Base-by-base conservation (phyloP, 768 basidiomycete species). In the Dioszegia crocea region DNA sequence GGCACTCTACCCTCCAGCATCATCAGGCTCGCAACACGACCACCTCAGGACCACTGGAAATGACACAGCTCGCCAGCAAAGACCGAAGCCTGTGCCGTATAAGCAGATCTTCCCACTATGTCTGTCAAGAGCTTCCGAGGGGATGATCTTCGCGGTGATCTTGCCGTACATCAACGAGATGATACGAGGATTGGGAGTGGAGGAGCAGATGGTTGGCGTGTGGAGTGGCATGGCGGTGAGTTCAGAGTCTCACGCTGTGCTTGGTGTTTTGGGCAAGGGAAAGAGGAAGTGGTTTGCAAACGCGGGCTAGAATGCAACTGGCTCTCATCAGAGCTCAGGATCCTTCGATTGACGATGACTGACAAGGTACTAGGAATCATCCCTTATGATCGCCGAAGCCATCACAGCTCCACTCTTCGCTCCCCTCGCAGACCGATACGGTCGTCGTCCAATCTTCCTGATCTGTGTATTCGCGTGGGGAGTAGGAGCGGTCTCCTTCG, bases 101-200 rank as follows among this genome's bases (percentile, higher is more conserved):
- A 14, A 46, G 10, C 61, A 64, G 48, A 21, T 71, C 4, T 33
- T 68, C 21, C 70, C 70, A 9, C 60, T 71, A 9, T 49, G 63
- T 17, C 24, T 66, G 4, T 48, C 62, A 21, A 26, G 70, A 31
- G 39, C 56, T 14, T 50, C 70, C 19, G 70, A 71, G 44, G 70
- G 70, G 4, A 48, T 71, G 33, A 68, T 63, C 9, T 68, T 52
- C 47, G 44, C 63, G 12, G 65, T 71, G 24, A 62, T 71, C 21
- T 65, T 68, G 38, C 70, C 70, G 5, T 71, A 71, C 62, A 65
- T 71, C 56, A 68, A 68, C 38, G 59, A 71, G 54, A 68, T 71
- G 66, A 53, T 71, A 10, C n/a, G 49, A 8, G 56, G 56, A 4
- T 66, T 71, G 47, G 70, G 70, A 0, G 63, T 71, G 9, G 41